These are phyloP conservation scores for Teunomyces funiuensis DNA, from an alignment of 805 yeast species.

Conservation along the genomic window DNA sequence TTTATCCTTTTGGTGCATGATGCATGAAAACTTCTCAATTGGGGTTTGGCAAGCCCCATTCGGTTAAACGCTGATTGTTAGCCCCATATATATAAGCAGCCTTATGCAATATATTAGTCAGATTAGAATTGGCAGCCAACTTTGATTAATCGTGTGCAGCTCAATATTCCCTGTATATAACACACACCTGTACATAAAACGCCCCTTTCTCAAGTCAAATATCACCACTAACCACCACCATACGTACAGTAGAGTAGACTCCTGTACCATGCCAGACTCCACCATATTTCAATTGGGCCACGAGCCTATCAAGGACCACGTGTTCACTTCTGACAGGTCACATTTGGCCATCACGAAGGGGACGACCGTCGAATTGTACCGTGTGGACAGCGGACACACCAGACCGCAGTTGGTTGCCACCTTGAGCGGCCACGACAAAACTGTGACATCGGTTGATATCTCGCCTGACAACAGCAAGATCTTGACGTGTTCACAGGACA, in stretches of 20 bases:
- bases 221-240: neutral
- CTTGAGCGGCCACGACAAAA: slow-evolving; percentile 84
- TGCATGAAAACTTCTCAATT: too few species aligned
- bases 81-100: too few species aligned
- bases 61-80: too few species aligned
- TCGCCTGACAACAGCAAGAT: slow-evolving; percentile 78
- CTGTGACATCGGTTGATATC: slow-evolving; percentile 92
- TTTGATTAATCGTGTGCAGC: too few species aligned
- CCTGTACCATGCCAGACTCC: slow-evolving; percentile 33
- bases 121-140: too few species aligned
- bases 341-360: slow-evolving; percentile 80
- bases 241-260: slow-evolving; percentile 25
- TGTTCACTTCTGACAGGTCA: slow-evolving; percentile 67
- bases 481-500: slow-evolving; percentile 95
- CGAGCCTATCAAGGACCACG: slow-evolving; percentile 87
- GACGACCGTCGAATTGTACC: slow-evolving; percentile 72
- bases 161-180: too few species aligned
- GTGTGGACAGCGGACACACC: slow-evolving; percentile 42
- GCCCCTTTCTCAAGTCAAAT: too few species aligned
- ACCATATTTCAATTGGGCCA: slow-evolving; percentile 67
- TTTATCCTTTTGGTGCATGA: too few species aligned
- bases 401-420: slow-evolving; percentile 64
- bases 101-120: too few species aligned
- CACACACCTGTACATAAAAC: too few species aligned
- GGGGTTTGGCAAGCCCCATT: too few species aligned